Evolutionary conservation across 345 rosid species (phyloP).

Genomic region (Corchorus capsularis): DNA sequence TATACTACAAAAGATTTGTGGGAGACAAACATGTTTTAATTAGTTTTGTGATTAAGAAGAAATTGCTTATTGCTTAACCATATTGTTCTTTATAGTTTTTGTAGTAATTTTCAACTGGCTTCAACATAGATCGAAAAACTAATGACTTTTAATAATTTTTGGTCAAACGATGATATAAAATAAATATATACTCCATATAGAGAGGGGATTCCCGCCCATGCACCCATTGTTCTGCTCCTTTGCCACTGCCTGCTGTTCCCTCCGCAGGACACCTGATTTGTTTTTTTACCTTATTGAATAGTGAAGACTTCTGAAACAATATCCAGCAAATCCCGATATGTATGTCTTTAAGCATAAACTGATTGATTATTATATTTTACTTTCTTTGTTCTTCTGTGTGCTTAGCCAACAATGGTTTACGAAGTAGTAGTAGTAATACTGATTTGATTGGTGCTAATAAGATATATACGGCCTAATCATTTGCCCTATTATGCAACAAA

Average conservation of each 20-base stretch:
- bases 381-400: background rate
- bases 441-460: background rate
- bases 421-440: background rate
- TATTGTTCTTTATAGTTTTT: background rate
- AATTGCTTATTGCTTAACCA: background rate
- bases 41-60: slow-evolving; percentile 24
- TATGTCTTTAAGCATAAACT: slow-evolving; percentile 27
- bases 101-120: background rate
- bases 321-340: slow-evolving; percentile 71
- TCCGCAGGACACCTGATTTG: slow-evolving; percentile 12
- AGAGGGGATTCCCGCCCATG: background rate
- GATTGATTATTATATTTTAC: background rate
- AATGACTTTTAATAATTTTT: background rate
- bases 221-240: slow-evolving; percentile 30
- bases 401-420: background rate
- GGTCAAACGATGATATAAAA: background rate
- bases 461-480: background rate
- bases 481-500: too few relatives aligned
- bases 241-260: slow-evolving; percentile 32
- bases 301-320: slow-evolving; percentile 43
- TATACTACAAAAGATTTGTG: background rate
- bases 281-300: slow-evolving; percentile 15
- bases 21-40: slow-evolving; percentile 30
- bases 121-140: background rate
- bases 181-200: background rate